Conservation (phyloP, 345 rosid genomes). For the Eucalyptus pauciflora region DNA sequence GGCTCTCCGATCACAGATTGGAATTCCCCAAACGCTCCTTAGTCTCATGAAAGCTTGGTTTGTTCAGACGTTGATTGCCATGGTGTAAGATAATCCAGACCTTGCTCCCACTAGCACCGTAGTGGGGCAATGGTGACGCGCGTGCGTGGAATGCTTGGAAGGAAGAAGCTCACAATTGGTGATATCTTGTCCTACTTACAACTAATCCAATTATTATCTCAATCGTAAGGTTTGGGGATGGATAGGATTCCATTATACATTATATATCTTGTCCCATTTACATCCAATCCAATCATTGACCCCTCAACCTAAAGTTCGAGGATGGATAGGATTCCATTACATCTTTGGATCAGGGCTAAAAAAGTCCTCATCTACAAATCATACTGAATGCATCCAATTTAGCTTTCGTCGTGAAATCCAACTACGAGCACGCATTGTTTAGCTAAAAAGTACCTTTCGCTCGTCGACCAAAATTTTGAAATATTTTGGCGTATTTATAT, state of each 20-base stretch:
- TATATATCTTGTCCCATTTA: neutral
- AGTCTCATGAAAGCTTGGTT: neutral
- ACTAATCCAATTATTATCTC: neutral
- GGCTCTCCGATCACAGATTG: neutral
- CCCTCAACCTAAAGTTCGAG: neutral
- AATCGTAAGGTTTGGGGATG: neutral
- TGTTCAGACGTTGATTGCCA: neutral
- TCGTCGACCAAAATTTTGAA: neutral
- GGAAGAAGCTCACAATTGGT: neutral
- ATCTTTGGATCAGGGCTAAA: neutral
- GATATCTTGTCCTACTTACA: neutral
- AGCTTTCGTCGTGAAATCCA: neutral
- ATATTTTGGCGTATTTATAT: neutral
- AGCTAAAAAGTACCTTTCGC: neutral
- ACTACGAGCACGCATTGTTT: neutral
- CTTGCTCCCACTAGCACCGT: neutral
- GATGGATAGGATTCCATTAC: neutral
- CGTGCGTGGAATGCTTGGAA: neutral
- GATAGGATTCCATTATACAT: neutral
- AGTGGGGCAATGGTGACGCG: neutral
- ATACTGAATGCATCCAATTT: neutral
- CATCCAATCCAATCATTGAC: neutral
- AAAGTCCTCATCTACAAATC: neutral
- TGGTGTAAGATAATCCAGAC: neutral
- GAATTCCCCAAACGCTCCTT: neutral